A percentile compares a stretch with the other conserved stretches of the same genome.
Conservation (phyloP, 75 land plant genomes). For the Gnetum montanum region DNA sequence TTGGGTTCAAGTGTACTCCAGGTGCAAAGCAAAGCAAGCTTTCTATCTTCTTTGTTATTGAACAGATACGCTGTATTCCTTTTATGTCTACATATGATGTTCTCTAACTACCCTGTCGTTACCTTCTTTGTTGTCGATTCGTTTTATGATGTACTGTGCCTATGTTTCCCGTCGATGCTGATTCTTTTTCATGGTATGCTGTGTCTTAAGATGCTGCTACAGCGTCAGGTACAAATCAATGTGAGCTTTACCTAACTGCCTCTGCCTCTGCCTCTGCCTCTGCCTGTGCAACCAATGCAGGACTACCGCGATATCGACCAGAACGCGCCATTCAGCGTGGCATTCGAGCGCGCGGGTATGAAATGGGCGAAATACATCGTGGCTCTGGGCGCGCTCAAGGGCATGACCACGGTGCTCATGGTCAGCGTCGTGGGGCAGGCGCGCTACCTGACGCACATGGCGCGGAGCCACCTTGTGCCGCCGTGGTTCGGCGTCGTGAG, state of each 20-base stretch:
- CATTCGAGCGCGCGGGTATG: conserved; percentile 41
- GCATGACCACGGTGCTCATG: conserved; percentile 76
- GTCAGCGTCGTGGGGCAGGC: conserved; percentile 73
- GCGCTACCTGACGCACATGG: conserved; percentile 83
- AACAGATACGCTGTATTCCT: no score
- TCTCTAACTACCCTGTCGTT: no score
- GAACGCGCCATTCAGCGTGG: conserved; percentile 52
- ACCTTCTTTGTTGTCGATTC: conserved; percentile 25
- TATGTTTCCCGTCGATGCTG: conserved; percentile 37
- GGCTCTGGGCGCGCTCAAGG: conserved; percentile 75
- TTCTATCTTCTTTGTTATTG: no score
- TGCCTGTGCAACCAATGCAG: no score
- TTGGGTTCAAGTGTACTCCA: no score
- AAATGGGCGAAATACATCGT: conserved; percentile 89
- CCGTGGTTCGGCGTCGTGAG: conserved; percentile 67
- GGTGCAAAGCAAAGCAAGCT: no score
- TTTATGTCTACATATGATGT: no score
- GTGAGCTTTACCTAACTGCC: conserved; percentile 32
- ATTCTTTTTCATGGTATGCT: conserved; percentile 47
- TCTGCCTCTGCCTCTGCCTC: no score
- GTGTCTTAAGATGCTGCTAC: conserved; percentile 40
- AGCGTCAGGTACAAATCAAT: conserved; percentile 23
- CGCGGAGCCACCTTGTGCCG: conserved; percentile 73
- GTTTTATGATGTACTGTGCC: conserved; percentile 53
- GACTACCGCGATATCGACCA: conserved; percentile 21